Evolutionary conservation across 1,284 basidiomycete species (phyloP), one percentile per base, ranked within the genome.

Genomic region (Takashimella tepidaria): DNA sequence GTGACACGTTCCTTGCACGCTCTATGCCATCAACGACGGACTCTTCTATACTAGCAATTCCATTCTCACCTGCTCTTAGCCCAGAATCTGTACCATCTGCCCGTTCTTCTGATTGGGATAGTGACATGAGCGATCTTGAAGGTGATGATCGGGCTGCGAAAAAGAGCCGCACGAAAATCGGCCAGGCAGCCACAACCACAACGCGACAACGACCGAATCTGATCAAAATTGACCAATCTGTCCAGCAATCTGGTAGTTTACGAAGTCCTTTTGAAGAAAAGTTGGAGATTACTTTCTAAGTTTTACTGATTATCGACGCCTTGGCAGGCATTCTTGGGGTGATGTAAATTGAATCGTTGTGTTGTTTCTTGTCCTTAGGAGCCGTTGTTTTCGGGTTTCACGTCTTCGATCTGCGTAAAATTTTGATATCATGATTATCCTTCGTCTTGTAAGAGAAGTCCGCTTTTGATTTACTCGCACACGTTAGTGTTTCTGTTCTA

Each of bases 191-290:
- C 41, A 25, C 25, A 31, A 5, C 31, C n/a, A 23, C 27, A 27
- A 40, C 41, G n/a, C 11, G 22, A 22, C 44, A 41, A 12, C 48
- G 47, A 10, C 55, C 51, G 23, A 50, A 45, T 5, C 22, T 58
- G 22, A 45, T 53, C 40, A 48, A 19, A 22, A 41, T 50, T 26
- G 47, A 47, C 19, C 41, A 46, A 23, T 43, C 44, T 3, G 10
- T 48, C 22, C 50, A 10, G 25, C 47, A 43, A 3, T 48, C 23
- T 3, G 56, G 51, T 10, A 61, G 51, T 22, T 51, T 71, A 22
- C 48, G 63, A 10, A 70, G 69, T 55, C 70, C 70, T 1, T 72
- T 72, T 49, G 68, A 69, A 51, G 70, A 72, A 55, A 67, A 64
- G 56, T 49, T 44, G 4, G 60, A 56, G n/a, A 52, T 60, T 24